Evolutionary conservation across 2,329 filamentous ascomycete species (phyloP).

Genomic region (Trichoderma koningiopsis): DNA sequence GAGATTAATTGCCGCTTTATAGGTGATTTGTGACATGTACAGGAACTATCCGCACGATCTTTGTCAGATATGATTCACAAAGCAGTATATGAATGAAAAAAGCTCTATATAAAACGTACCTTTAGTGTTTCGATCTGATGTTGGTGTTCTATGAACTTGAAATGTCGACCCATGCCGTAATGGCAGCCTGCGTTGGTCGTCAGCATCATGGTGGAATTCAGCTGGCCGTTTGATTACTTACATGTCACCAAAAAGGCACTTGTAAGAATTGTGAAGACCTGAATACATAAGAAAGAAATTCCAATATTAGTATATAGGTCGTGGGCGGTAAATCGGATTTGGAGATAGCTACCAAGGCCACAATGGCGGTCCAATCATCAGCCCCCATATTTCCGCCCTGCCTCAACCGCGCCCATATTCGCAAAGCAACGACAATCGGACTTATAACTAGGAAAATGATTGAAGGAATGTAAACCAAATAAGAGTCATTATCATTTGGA

Average conservation of each 20-base stretch:
- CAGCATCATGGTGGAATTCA: neutral
- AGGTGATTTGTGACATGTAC: conserved; percentile 10
- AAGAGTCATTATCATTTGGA: neutral
- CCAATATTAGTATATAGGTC: neutral
- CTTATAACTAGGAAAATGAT: conserved; percentile 5
- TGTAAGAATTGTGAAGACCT: neutral
- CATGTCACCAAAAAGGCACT: neutral
- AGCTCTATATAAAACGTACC: neutral
- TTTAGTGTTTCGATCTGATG: neutral
- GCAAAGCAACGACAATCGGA: neutral
- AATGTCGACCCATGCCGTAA: conserved; percentile 6
- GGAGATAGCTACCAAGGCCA: neutral
- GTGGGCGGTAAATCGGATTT: neutral
- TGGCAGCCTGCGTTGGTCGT: neutral
- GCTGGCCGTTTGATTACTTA: neutral
- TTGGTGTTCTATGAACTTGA: neutral
- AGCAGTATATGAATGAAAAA: neutral
- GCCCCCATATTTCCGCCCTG: neutral
- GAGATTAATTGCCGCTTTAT: conserved; percentile 4
- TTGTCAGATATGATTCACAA: neutral
- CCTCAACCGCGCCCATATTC: neutral
- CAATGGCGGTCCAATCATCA: conserved; percentile 10
- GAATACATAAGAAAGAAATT: neutral
- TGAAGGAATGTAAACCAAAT: neutral
- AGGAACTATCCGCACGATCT: neutral